These are phyloP conservation scores for Allodekkera sacchari DNA, from an alignment of 805 yeast genomes.

Conservation along the genomic window DNA sequence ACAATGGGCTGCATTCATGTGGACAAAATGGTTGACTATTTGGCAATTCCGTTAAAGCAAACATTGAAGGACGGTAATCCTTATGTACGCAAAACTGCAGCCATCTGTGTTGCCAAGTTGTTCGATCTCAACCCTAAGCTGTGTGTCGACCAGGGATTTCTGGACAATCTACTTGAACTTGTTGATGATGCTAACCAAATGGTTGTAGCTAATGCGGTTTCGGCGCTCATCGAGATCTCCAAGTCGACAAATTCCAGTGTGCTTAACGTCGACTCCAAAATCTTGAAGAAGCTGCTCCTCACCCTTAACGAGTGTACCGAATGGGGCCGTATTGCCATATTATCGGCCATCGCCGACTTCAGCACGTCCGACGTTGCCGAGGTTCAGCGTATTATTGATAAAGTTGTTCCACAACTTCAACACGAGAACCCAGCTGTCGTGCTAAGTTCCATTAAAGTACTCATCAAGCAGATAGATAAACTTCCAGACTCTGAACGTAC, in stretches of 20 bases:
- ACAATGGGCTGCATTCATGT: constrained; percentile 99
- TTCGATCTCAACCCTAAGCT: constrained; percentile 76
- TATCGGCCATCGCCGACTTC: constrained; percentile 74
- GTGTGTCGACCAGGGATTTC: constrained; percentile 82
- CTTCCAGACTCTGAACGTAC: constrained; percentile 31
- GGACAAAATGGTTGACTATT: constrained; percentile 88
- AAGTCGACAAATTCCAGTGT: constrained; percentile 21
- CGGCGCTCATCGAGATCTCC: constrained; percentile 72
- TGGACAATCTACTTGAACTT: constrained; percentile 56
- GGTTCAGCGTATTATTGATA: constrained; percentile 77
- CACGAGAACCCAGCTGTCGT: constrained; percentile 97
- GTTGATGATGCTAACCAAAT: constrained; percentile 88
- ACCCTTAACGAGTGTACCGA: constrained; percentile 97
- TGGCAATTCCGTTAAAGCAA: constrained; percentile 80
- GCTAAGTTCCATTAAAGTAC: constrained; percentile 71
- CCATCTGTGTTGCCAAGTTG: constrained; percentile 91
- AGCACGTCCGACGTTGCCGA: constrained; percentile 48
- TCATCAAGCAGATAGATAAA: constrained; percentile 56
- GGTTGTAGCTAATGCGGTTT: constrained; percentile 93
- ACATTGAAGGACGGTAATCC: constrained; percentile 92
- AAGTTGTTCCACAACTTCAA: constrained; percentile 90
- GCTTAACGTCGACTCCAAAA: constrained; percentile 30
- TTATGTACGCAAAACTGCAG: constrained; percentile 95
- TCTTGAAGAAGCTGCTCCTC: constrained; percentile 55
- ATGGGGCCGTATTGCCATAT: constrained; percentile 94